Evolutionary conservation across 2,329 filamentous ascomycete species (phyloP).

Genomic region (Penicillium sp.): DNA sequence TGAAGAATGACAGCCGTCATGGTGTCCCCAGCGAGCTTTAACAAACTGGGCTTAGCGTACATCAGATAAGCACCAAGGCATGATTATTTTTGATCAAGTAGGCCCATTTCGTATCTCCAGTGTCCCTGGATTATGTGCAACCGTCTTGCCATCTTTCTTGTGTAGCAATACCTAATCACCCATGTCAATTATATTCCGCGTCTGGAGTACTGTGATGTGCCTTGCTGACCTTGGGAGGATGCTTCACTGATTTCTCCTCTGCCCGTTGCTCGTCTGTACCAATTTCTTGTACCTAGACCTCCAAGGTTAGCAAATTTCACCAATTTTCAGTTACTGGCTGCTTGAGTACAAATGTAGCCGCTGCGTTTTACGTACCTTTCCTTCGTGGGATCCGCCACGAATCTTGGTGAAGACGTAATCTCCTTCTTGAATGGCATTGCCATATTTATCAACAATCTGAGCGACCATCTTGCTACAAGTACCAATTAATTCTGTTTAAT

Average conservation of each 20-base stretch:
- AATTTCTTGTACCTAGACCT: background rate
- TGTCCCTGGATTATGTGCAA: background rate
- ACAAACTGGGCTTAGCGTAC: background rate
- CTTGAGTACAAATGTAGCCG: background rate
- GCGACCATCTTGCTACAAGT: background rate
- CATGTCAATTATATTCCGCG: background rate
- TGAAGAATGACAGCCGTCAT: no score
- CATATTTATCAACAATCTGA: background rate
- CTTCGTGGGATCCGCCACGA: background rate
- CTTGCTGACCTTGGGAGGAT: slow-evolving; percentile 1
- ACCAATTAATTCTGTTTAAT: background rate
- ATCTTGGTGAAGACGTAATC: background rate
- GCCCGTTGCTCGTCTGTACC: background rate
- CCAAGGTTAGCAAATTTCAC: background rate
- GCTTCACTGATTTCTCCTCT: background rate
- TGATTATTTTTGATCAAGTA: background rate
- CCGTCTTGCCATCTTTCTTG: background rate
- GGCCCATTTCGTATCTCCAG: background rate
- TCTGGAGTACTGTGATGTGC: background rate
- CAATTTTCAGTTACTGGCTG: background rate
- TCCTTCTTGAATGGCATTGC: background rate
- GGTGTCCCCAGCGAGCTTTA: background rate
- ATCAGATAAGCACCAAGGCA: no score
- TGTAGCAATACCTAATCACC: background rate
- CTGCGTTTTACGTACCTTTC: background rate